Percentiles rank a stretch among this genome's conserved stretches.
These are phyloP conservation scores for Acanthamoeba castellanii DNA, from an alignment of 208 protist genomes.

Conservation along the genomic window DNA sequence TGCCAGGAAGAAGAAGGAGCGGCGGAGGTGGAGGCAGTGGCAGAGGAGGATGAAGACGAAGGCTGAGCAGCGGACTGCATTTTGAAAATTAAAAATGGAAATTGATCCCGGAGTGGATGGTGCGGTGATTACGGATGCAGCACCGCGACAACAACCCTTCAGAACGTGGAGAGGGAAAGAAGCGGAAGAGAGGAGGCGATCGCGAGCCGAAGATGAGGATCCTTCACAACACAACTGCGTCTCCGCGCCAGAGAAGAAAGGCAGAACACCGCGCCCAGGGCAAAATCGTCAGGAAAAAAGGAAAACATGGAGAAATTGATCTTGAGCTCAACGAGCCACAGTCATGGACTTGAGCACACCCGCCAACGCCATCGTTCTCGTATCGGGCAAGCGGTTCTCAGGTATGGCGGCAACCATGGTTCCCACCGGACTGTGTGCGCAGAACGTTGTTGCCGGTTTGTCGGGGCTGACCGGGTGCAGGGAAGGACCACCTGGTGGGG, in stretches of 20 bases:
- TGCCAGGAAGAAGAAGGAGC: conserved; percentile 19
- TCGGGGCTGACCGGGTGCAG: not conserved
- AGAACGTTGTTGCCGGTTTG: too few species aligned
- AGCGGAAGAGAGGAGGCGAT: not conserved
- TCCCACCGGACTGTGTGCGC: too few species aligned
- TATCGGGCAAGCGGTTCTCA: conserved; percentile 25
- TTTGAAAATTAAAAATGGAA: conserved; percentile 28
- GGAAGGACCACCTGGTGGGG: not conserved
- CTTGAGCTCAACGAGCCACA: not conserved
- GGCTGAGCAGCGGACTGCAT: not conserved
- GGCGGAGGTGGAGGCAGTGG: not conserved
- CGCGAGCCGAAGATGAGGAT: conserved; percentile 4
- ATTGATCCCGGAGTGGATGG: not conserved
- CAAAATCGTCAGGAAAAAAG: not conserved
- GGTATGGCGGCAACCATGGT: not conserved
- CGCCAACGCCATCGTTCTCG: not conserved
- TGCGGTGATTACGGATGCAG: not conserved
- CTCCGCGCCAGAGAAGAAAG: conserved; percentile 39
- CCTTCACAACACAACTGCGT: not conserved
- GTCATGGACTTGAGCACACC: not conserved
- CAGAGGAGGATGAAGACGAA: not conserved
- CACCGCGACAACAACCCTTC: not conserved
- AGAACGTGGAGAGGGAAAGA: not conserved
- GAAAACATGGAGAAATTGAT: not conserved
- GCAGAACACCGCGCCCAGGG: not conserved